Conservation (phyloP, 805 yeast species). For the Hanseniaspora valbyensis region DNA sequence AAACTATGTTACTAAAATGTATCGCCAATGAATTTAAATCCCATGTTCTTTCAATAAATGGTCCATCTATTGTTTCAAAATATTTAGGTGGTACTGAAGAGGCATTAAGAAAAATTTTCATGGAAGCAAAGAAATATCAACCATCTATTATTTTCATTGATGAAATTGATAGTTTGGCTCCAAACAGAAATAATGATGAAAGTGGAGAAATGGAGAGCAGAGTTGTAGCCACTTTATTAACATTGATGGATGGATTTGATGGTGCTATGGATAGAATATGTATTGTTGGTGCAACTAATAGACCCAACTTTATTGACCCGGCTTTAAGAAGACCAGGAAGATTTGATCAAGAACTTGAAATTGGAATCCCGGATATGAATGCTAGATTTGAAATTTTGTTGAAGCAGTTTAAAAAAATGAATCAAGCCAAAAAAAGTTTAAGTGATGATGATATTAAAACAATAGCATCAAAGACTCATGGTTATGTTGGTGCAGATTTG, state of each 20-base stretch:
- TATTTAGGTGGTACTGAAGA: conserved; percentile 91
- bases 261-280: conserved; percentile 46
- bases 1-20: conserved; percentile 74
- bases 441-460: conserved; percentile 41
- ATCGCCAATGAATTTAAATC: conserved; percentile 70
- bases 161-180: conserved; percentile 87
- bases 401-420: conserved; percentile 45
- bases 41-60: conserved; percentile 75
- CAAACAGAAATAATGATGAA: conserved; percentile 72
- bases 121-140: conserved; percentile 74
- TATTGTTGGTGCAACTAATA: conserved; percentile 60
- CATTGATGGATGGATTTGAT: conserved; percentile 64
- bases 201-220: conserved; percentile 83
- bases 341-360: conserved; percentile 79
- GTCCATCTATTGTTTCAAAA: conserved; percentile 85
- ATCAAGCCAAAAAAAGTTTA: conserved; percentile 34
- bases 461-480: conserved; percentile 76
- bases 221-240: conserved; percentile 77
- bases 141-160: conserved; percentile 85
- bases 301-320: conserved; percentile 58
- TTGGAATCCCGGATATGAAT: conserved; percentile 81
- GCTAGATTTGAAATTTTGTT: conserved; percentile 64
- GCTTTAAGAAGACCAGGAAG: conserved; percentile 79
- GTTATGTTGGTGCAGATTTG: conserved; percentile 94
- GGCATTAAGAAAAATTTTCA: conserved; percentile 66